These are phyloP conservation scores for Waltiozyma sp. DNA, from an alignment of 1,139 yeast species.

Conservation along the genomic window DNA sequence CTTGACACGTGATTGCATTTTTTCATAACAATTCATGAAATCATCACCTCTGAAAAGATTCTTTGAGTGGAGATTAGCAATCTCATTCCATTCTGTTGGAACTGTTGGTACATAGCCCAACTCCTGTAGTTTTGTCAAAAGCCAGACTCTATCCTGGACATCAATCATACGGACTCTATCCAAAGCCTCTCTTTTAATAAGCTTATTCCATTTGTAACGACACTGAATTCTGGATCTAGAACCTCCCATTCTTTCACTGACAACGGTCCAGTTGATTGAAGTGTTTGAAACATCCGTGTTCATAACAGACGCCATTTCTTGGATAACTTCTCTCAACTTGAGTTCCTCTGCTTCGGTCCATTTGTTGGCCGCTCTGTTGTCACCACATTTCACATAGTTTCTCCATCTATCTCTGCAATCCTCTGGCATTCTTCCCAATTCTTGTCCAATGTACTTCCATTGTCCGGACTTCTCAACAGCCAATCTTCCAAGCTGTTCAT, in stretches of 20 bases:
- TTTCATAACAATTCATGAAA: slow-evolving; percentile 32
- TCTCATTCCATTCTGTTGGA: slow-evolving; percentile 55
- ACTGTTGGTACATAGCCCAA: slow-evolving; percentile 35
- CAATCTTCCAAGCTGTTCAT: slow-evolving; percentile 48
- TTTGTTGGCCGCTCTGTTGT: slow-evolving; percentile 56
- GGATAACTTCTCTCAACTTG: slow-evolving; percentile 44
- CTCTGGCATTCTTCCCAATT: slow-evolving; percentile 89
- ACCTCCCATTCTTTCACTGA: slow-evolving; percentile 84
- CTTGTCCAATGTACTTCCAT: slow-evolving; percentile 75
- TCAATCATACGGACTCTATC: slow-evolving; percentile 40
- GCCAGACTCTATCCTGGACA: slow-evolving; percentile 43
- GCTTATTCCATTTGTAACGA: slow-evolving; percentile 86
- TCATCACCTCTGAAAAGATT: slow-evolving; percentile 35
- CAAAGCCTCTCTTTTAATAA: slow-evolving; percentile 49
- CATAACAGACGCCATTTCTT: slow-evolving; percentile 22
- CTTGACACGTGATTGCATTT: slow-evolving; percentile 30
- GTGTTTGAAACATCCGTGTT: slow-evolving; percentile 13
- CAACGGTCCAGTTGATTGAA: slow-evolving; percentile 78
- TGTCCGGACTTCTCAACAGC: slow-evolving; percentile 64
- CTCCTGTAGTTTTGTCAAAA: slow-evolving; percentile 39
- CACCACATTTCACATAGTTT: slow-evolving; percentile 86
- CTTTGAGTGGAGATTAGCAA: slow-evolving; percentile 35
- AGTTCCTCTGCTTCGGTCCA: slow-evolving; percentile 75
- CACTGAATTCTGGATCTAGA: slow-evolving; percentile 85
- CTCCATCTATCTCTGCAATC: slow-evolving; percentile 96